Conservation (phyloP, 495 filamentous ascomycete species). For the Lasiosphaeria miniovina region DNA sequence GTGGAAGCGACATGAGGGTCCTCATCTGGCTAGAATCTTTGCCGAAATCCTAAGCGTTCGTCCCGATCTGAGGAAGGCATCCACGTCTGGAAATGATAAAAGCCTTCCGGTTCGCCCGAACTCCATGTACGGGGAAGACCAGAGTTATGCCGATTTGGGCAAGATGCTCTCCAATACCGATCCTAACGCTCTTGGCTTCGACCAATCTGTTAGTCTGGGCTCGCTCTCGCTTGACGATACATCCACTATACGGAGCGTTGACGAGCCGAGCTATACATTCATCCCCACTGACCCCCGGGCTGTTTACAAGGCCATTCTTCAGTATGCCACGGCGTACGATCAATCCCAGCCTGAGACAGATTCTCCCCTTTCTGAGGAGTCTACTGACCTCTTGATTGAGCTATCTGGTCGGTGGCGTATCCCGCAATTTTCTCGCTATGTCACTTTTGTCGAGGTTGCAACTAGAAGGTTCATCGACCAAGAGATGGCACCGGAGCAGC, state of each 20-base stretch:
- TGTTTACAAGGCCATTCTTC: constrained; percentile 74
- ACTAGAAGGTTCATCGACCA: constrained; percentile 82
- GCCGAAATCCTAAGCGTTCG: constrained; percentile 81
- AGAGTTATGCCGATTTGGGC: constrained; percentile 57
- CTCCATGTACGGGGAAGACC: constrained; percentile 43
- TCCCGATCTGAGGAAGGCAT: constrained; percentile 73
- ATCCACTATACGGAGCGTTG: constrained; percentile 46
- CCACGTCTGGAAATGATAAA: constrained; percentile 40
- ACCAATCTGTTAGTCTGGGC: constrained; percentile 75
- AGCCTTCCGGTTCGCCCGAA: constrained; percentile 42
- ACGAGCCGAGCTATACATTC: constrained; percentile 68
- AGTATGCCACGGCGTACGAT: constrained; percentile 65
- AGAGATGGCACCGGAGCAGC: constrained; percentile 72
- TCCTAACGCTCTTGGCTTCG: constrained; percentile 59
- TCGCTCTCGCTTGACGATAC: constrained; percentile 63
- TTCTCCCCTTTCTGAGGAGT: constrained; percentile 75
- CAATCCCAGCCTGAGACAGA: constrained; percentile 51
- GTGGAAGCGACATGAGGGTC: constrained; percentile 83
- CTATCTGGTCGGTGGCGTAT: constrained; percentile 87
- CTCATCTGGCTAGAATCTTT: constrained; percentile 88
- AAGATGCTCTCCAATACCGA: constrained; percentile 46
- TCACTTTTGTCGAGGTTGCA: constrained; percentile 82
- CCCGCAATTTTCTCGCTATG: constrained; percentile 74
- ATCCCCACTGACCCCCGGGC: constrained; percentile 82
- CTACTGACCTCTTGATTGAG: constrained; percentile 79